These are phyloP conservation scores for Pelargonium citronellum DNA, from an alignment of 441 rosid species.

Conservation along the genomic window DNA sequence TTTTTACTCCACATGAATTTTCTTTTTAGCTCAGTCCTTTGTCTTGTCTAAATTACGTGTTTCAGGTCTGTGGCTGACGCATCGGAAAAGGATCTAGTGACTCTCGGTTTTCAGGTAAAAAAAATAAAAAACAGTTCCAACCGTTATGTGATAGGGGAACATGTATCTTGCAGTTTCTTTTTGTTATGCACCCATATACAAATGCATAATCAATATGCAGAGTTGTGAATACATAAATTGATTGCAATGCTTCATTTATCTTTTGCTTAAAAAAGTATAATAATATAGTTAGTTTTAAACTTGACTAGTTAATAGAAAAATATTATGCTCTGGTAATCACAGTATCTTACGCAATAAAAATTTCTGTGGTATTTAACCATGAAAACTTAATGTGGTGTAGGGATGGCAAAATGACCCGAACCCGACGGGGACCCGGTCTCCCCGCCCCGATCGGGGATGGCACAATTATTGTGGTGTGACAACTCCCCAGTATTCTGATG, in stretches of 20 bases:
- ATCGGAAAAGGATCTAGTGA: constrained; percentile 80
- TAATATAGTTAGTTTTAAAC: neutral
- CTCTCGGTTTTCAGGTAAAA: constrained; percentile 94
- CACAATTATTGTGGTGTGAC: too few species aligned
- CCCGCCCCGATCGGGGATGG: too few species aligned
- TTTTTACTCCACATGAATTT: constrained; percentile 2
- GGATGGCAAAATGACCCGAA: too few species aligned
- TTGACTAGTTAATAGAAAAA: neutral
- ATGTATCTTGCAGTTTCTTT: neutral
- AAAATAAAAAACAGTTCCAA: constrained; percentile 15
- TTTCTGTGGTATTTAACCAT: neutral
- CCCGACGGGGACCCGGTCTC: too few species aligned
- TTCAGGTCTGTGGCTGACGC: constrained; percentile 92
- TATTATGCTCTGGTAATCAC: neutral
- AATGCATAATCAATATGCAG: neutral
- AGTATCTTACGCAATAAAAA: neutral
- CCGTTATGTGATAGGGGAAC: neutral
- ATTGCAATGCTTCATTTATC: neutral
- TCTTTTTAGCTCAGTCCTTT: constrained; percentile 21
- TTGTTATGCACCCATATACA: constrained; percentile 6
- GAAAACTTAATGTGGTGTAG: neutral
- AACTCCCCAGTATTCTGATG: neutral
- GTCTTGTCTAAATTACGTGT: constrained; percentile 17
- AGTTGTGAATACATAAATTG: neutral
- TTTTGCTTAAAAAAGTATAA: too few species aligned